A percentile compares a stretch with the other conserved stretches of the same genome.
Evolutionary conservation across 805 yeast species (phyloP).

Genomic region (Candida silvicultrix): DNA sequence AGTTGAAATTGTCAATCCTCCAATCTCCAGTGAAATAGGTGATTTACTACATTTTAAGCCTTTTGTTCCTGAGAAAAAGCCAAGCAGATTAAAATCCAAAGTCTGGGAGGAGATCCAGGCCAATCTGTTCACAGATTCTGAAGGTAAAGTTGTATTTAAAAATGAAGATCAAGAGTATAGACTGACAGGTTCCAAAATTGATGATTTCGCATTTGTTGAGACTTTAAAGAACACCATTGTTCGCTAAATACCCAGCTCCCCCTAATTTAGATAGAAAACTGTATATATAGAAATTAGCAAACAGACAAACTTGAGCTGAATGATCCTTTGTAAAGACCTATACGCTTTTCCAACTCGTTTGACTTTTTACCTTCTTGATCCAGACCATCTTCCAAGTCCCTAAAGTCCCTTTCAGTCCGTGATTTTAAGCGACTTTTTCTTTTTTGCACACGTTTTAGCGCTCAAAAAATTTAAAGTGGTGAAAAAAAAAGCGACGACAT

Average conservation of each 20-base stretch:
- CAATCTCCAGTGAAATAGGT: constrained; percentile 32
- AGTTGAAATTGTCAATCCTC: constrained; percentile 45
- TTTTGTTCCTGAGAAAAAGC: constrained; percentile 2
- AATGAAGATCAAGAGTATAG: background rate
- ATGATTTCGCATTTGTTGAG: background rate
- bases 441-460: background rate
- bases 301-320: too few species aligned
- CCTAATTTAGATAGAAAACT: too few species aligned
- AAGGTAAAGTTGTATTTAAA: constrained; percentile 7
- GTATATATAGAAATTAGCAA: background rate
- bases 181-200: background rate
- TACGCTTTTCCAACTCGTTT: too few species aligned
- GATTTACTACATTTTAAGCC: constrained; percentile 32
- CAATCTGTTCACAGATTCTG: constrained; percentile 5
- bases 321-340: too few species aligned
- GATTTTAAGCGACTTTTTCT: background rate
- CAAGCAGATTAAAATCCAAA: constrained; percentile 6
- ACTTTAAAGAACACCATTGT: background rate
- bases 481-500: background rate
- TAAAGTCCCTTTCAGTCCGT: background rate
- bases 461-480: background rate
- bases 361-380: background rate
- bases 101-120: constrained; percentile 10
- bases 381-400: background rate
- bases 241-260: background rate